Percentiles rank a stretch among this genome's conserved stretches.
Evolutionary conservation across 495 filamentous ascomycete genomes (phyloP).

Genomic region (Aspergillus carlsbadensis): DNA sequence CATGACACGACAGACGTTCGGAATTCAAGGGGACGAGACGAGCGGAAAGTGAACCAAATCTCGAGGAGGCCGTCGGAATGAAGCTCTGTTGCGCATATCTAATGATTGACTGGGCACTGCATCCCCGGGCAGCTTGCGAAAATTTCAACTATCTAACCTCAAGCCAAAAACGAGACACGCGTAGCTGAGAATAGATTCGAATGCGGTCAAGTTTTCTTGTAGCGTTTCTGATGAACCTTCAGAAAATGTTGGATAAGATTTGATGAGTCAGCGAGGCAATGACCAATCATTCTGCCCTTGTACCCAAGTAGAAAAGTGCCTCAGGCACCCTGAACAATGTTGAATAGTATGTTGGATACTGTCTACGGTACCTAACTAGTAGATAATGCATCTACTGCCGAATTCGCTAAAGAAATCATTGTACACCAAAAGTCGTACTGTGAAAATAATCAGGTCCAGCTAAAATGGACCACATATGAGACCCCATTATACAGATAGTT

Average conservation of each 20-base stretch:
- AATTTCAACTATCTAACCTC: neutral
- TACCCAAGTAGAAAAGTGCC: too few relatives aligned
- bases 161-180: too few relatives aligned
- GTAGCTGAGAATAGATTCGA: neutral
- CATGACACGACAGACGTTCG: constrained; percentile 43
- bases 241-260: too few relatives aligned
- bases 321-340: too few relatives aligned
- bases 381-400: too few relatives aligned
- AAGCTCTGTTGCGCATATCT: constrained; percentile 40
- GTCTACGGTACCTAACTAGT: too few relatives aligned
- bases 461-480: neutral
- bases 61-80: constrained; percentile 29
- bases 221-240: neutral
- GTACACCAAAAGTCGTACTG: neutral
- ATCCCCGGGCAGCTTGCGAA: constrained; percentile 13
- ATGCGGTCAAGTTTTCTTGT: neutral
- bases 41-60: constrained; percentile 34
- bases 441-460: neutral
- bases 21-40: constrained; percentile 26
- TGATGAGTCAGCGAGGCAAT: too few relatives aligned
- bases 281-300: too few relatives aligned
- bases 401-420: too few relatives aligned
- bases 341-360: too few relatives aligned
- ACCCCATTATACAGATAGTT: too few relatives aligned
- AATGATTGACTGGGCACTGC: constrained; percentile 23